A percentile compares a stretch with the other conserved stretches of the same genome.
These are phyloP conservation scores for Phialophora expanda DNA, from an alignment of 2,329 filamentous ascomycete genomes.

Conservation along the genomic window DNA sequence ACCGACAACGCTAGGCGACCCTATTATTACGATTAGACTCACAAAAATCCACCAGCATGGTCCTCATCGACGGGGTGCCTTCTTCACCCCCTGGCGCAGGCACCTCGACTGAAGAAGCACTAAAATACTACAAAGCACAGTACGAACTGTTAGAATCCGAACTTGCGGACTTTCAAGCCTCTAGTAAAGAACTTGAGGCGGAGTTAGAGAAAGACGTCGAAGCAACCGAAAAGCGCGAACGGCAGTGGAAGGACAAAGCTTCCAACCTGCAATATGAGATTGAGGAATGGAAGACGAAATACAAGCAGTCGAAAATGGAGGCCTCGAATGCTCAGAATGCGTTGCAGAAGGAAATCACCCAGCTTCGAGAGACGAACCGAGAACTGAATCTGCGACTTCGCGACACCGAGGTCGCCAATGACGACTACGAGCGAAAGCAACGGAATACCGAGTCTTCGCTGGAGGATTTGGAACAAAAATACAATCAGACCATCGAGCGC, in stretches of 20 bases:
- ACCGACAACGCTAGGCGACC: constrained; percentile 7
- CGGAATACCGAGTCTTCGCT: constrained; percentile 93
- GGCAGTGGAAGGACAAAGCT: constrained; percentile 81
- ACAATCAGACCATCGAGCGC: constrained; percentile 90
- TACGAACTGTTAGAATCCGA: constrained; percentile 92
- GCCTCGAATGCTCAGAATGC: constrained; percentile 80
- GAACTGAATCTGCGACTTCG: constrained; percentile 81
- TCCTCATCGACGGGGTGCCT: constrained; percentile 33
- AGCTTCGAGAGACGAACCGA: constrained; percentile 81
- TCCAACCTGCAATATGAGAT: constrained; percentile 86
- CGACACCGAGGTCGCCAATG: constrained; percentile 96
- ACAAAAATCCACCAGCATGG: constrained; percentile 28
- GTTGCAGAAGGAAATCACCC: constrained; percentile 95
- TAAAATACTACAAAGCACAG: constrained; percentile 94
- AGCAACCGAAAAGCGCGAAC: constrained; percentile 89
- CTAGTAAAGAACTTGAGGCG: constrained; percentile 89
- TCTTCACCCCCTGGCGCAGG: constrained; percentile 49
- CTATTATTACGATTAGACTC: constrained; percentile 3
- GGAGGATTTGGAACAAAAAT: constrained; percentile 96
- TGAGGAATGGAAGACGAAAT: constrained; percentile 98
- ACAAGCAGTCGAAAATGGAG: constrained; percentile 91
- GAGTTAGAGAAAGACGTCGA: constrained; percentile 97
- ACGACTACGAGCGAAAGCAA: constrained; percentile 96
- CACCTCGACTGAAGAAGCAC: constrained; percentile 68
- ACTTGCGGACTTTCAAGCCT: constrained; percentile 89